Evolutionary conservation across 2,329 filamentous ascomycete species (phyloP).

Genomic region (Tolypocladium ovalisporum): DNA sequence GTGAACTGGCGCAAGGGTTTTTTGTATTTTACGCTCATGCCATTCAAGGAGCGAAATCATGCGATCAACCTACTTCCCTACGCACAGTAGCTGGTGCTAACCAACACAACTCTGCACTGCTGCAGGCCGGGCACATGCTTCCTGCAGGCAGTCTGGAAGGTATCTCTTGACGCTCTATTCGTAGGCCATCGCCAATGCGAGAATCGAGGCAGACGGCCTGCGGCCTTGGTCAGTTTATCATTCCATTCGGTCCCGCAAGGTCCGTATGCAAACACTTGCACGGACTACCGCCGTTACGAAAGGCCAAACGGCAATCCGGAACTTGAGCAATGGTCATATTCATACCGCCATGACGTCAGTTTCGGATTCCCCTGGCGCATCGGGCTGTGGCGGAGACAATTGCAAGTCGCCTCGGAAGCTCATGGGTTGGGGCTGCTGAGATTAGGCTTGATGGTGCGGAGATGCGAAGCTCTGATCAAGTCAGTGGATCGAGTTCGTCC

Average conservation of each 20-base stretch:
- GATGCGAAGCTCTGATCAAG: background rate
- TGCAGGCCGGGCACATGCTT: background rate
- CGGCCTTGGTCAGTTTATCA: too few species aligned
- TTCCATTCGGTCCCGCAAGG: too few species aligned
- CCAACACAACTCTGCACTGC: background rate
- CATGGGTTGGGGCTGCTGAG: background rate
- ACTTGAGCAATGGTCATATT: background rate
- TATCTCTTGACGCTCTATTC: too few species aligned
- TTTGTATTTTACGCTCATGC: background rate
- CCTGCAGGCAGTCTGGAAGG: background rate
- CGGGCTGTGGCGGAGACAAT: background rate
- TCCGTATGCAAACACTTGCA: too few species aligned
- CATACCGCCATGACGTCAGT: background rate
- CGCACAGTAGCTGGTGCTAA: background rate
- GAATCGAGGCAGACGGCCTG: too few species aligned
- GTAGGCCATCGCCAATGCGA: too few species aligned
- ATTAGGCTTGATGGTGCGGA: background rate
- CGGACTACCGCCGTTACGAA: background rate
- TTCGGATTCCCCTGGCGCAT: background rate
- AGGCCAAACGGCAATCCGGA: background rate
- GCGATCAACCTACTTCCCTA: background rate
- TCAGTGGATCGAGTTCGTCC: background rate
- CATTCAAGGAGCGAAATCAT: background rate
- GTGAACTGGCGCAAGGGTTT: background rate
- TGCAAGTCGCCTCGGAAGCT: background rate